Evolutionary conservation across 139 green algal species (phyloP), one percentile per base, ranked within the genome.

Genomic region (Closterium sp.): DNA sequence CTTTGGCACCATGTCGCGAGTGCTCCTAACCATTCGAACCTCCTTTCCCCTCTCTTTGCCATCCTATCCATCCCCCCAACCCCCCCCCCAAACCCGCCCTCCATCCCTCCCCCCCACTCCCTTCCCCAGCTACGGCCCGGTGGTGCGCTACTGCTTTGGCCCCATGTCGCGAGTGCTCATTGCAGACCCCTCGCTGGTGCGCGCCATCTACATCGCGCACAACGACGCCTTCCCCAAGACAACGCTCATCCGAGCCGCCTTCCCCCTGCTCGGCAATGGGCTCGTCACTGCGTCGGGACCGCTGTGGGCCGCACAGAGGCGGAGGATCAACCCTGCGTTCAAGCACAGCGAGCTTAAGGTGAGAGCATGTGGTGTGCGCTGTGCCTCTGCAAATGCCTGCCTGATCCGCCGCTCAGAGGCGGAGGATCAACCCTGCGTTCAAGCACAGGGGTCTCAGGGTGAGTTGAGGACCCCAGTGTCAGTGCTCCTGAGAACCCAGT

Each of bases 291-390:
- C 88, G 2, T 36, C 33, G 21, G 88, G 88, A 34, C 23, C 21
- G 25, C 55, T 91, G 33, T 91, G 88, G 88, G 38, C 38, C 23
- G 23, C 4, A 4, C 88, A 91, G 84, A 91, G 88, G n/a, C 8
- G 88, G 88, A 89, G 88, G 7, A 91, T 91, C 55, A 86, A 86
- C 43, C 64, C 88, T 21, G 35, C 84, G 1, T 91, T 91, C 88
- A 91, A 87, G 10, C 84, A 91, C 34, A 84, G 55, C 33, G 36
- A 87, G n/a, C 28, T 91, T 6, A 91, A 91, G 88, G 88, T 90
- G 32, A n/a, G 86, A 16, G 38, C 38, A 66, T 9, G n/a, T 16
- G 3, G 38, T 66, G 38, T 66, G 38, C 19, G 36, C 4, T 55
- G n/a, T 6, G n/a, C n/a, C n/a, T n/a, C n/a, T n/a, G n/a, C n/a